A percentile compares a stretch with the other conserved stretches of the same genome.
Conservation (phyloP, 2,329 filamentous ascomycete genomes). For the Diaporthe vexans region DNA sequence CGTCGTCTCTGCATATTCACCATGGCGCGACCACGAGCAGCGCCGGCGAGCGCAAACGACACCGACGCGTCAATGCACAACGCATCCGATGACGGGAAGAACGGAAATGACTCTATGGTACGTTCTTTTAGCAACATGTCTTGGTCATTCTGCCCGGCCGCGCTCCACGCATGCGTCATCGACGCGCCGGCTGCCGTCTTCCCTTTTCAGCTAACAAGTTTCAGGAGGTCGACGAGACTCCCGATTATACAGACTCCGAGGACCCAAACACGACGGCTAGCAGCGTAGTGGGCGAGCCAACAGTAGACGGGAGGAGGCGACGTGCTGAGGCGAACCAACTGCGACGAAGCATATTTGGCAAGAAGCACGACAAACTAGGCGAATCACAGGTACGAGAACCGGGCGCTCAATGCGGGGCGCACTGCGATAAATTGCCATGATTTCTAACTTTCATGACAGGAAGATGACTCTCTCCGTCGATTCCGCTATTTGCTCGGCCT, state of each 20-base stretch:
- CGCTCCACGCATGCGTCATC: conserved; percentile 2
- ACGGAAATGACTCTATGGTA: conserved; percentile 64
- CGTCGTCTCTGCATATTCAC: conserved; percentile 48
- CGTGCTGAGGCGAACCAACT: conserved; percentile 90
- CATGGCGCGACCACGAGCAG: conserved; percentile 70
- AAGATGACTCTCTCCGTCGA: conserved; percentile 93
- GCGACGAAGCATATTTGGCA: conserved; percentile 92
- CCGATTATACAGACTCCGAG: conserved; percentile 76
- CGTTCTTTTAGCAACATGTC: conserved; percentile 42
- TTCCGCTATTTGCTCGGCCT: conserved; percentile 96
- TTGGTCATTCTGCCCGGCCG: background rate
- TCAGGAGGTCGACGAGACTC: conserved; percentile 75
- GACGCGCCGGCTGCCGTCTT: background rate
- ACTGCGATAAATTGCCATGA: background rate
- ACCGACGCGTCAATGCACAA: conserved; percentile 76
- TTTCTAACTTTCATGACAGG: conserved; percentile 63
- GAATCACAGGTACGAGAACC: conserved; percentile 83
- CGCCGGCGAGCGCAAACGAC: conserved; percentile 66
- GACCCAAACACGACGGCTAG: conserved; percentile 81
- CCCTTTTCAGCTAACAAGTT: conserved; percentile 1
- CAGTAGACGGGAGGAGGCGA: conserved; percentile 84
- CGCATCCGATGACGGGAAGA: conserved; percentile 62
- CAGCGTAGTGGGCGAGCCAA: conserved; percentile 84
- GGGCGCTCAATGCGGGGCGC: background rate
- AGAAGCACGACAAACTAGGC: conserved; percentile 92